These are phyloP conservation scores for Blepharisma stoltei DNA, from an alignment of 73 alveolate genomes.

Conservation along the genomic window DNA sequence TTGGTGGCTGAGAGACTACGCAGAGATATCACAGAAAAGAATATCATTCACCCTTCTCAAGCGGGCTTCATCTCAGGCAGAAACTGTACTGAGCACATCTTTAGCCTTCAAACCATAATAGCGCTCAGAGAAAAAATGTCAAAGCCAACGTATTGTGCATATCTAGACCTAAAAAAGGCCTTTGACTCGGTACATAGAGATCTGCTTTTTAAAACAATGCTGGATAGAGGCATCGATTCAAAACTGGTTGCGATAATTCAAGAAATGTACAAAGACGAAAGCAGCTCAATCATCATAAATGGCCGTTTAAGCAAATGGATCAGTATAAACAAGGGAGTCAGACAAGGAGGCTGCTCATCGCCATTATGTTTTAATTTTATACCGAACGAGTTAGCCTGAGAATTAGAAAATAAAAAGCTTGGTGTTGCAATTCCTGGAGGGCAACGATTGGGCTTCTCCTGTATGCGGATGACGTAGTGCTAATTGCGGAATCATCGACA, in stretches of 20 bases:
- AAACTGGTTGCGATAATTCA: no score
- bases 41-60: not conserved
- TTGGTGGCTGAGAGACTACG: not conserved
- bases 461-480: no score
- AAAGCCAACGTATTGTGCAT: slow-evolving; percentile 1
- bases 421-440: not conserved
- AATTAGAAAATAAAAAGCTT: not conserved
- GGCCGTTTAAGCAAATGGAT: not conserved
- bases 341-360: slow-evolving; percentile 9
- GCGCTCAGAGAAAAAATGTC: not conserved
- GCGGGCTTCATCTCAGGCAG: not conserved
- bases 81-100: not conserved
- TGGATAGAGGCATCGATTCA: not conserved
- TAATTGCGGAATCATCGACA: no score
- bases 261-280: not conserved
- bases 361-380: not conserved
- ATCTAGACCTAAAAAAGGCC: not conserved
- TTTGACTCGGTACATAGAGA: not conserved
- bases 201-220: not conserved
- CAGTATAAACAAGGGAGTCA: not conserved
- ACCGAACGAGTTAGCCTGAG: slow-evolving; percentile 5
- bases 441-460: no score
- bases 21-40: not conserved
- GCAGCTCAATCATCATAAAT: not conserved
- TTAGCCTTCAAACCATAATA: not conserved